Base-by-base conservation (phyloP, 2,329 filamentous ascomycete genomes). In the Periconia sp. region DNA sequence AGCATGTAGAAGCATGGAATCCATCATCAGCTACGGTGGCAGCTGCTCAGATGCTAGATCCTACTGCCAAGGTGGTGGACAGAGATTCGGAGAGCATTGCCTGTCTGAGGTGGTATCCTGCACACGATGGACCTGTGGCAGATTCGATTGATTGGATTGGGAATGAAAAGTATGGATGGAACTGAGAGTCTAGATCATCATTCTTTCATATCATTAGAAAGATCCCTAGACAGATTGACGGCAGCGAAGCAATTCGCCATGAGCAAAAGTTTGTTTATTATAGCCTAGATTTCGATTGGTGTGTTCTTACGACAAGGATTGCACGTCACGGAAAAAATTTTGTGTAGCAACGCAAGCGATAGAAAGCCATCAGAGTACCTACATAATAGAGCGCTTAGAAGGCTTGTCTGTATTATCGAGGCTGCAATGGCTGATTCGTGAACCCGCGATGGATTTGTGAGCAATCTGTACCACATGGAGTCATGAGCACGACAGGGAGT, bases 101-200 rank as follows among this genome's bases (percentile, higher is more conserved):
- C 1, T 87, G 85, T 57, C 62, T 92, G 67, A 82, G 80, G 70
- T 91, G 86, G 87, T 86, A 87, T 58, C 63, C 59, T 2, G 41
- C 54, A 1, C 71, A 73, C 8, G 67, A 67, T 10, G 80, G 76
- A 4, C 59, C 71, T 5, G 56, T 68, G 1, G 73, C 67, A 1
- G 73, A 76, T 5, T 73, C 80, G 17, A 70, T 89, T 5, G 82
- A 88, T 36, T 92, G 88, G 88, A 70, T 89, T 36, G 81, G 77
- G 10, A 89, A 88, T 59, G 87, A 92, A 70, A 91, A 89, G 72
- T 91, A 82, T 70, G 86, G 77, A 1, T 92, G 88, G 88, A 89
- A 85, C 64, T 92, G 65, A 64, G 23, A 8, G 11, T 13, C 7
- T 8, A 24, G 17, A 28, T n/a, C 15, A n/a, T 6, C 10, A 25